These are phyloP conservation scores for Suhomyces atakaporum DNA, from an alignment of 1,139 yeast species.

Conservation along the genomic window DNA sequence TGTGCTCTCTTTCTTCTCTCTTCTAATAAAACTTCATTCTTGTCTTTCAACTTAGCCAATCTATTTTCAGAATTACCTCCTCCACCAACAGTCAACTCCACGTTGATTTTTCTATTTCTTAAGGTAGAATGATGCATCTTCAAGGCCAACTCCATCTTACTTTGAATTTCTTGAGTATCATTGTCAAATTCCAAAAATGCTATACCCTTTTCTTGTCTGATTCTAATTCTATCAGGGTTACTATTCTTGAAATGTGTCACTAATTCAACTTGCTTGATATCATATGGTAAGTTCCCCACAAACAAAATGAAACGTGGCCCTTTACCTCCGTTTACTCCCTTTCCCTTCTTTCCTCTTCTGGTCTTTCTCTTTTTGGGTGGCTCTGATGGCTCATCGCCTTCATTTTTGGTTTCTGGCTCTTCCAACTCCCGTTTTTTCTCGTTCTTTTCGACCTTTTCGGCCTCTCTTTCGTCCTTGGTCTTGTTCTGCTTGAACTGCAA, in stretches of 20 bases:
- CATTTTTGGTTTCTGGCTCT: constrained; percentile 20
- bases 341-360: constrained; percentile 74
- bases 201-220: constrained; percentile 83
- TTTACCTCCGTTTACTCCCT: constrained; percentile 48
- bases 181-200: constrained; percentile 88
- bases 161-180: constrained; percentile 63
- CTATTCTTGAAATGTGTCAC: constrained; percentile 73
- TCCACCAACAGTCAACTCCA: constrained; percentile 96
- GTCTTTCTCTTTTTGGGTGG: constrained; percentile 70
- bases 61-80: constrained; percentile 87
- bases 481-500: constrained; percentile 62
- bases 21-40: constrained; percentile 70
- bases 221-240: constrained; percentile 71
- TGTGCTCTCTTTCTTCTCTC: constrained; percentile 59
- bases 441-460: constrained; percentile 25
- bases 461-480: constrained; percentile 40
- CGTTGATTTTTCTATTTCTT: constrained; percentile 77
- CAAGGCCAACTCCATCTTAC: constrained; percentile 79
- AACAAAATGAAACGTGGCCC: constrained; percentile 80
- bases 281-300: constrained; percentile 90
- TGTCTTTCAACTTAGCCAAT: constrained; percentile 68
- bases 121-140: constrained; percentile 76
- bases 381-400: constrained; percentile 19
- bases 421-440: constrained; percentile 14
- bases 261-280: constrained; percentile 61